A percentile compares a stretch with the other conserved stretches of the same genome.
Conservation (phyloP, 371 early-diverging fungal species). For the Umbelopsis sp. region DNA sequence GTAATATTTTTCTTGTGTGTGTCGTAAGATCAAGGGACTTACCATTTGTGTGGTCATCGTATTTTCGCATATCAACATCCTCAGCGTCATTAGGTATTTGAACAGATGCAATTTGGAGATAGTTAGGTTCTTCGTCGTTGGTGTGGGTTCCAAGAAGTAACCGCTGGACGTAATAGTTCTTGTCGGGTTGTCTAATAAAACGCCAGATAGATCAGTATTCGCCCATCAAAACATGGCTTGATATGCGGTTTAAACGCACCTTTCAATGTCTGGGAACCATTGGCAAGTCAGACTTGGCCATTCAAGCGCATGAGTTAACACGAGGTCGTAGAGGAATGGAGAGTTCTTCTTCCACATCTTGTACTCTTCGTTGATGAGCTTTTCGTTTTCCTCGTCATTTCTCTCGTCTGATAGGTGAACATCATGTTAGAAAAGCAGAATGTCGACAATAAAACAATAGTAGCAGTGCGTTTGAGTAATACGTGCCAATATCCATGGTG, state of each 20-base stretch:
- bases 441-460: too few species aligned
- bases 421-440: neutral
- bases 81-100: slow-evolving; percentile 83
- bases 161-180: slow-evolving; percentile 88
- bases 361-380: slow-evolving; percentile 94
- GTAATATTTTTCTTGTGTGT: too few species aligned
- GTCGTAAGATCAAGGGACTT: neutral
- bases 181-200: slow-evolving; percentile 77
- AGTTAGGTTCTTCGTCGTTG: slow-evolving; percentile 95
- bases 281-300: slow-evolving; percentile 99
- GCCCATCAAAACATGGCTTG: neutral
- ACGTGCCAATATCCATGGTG: slow-evolving; percentile 10
- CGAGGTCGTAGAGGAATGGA: slow-evolving; percentile 97
- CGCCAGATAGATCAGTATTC: neutral
- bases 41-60: slow-evolving; percentile 58
- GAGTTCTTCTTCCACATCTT: slow-evolving; percentile 99
- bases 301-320: slow-evolving; percentile 97
- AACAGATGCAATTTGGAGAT: slow-evolving; percentile 93
- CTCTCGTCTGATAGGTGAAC: slow-evolving; percentile 16
- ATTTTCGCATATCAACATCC: slow-evolving; percentile 68
- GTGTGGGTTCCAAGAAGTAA: slow-evolving; percentile 97
- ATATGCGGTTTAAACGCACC: slow-evolving; percentile 42
- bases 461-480: too few species aligned
- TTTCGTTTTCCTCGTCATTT: slow-evolving; percentile 66
- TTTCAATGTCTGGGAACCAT: slow-evolving; percentile 98